Conservation (phyloP, 1,284 basidiomycete species). For the Ganoderma sp. region DNA sequence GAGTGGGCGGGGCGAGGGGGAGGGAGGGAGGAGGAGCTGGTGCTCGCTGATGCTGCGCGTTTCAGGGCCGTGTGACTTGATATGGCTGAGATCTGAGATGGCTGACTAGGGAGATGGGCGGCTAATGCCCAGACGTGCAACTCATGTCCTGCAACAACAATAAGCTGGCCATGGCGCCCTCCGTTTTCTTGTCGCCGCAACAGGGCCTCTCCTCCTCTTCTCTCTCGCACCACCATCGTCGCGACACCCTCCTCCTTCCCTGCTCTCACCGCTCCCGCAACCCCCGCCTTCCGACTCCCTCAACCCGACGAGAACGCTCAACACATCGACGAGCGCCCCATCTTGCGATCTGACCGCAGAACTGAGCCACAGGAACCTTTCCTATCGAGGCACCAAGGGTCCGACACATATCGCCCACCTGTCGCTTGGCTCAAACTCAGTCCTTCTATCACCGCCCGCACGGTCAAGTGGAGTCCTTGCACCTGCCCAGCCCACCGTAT, state of each 20-base stretch:
- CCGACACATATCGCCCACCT: not conserved
- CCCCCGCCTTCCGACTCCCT: not conserved
- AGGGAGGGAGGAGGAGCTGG: not conserved
- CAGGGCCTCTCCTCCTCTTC: conserved; percentile 13
- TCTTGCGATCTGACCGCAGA: conserved; percentile 11
- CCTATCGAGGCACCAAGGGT: conserved; percentile 17
- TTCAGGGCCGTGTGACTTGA: not conserved
- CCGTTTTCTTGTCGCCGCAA: conserved; percentile 19
- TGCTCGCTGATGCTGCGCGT: not conserved
- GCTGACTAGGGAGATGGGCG: not conserved
- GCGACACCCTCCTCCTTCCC: conserved; percentile 17
- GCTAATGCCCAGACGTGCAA: not conserved
- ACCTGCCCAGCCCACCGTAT: conserved; percentile 4
- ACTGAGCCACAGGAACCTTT: conserved; percentile 15
- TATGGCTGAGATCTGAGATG: conserved; percentile 8
- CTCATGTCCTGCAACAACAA: conserved; percentile 31
- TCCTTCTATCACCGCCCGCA: conserved; percentile 24
- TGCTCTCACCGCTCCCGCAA: not conserved
- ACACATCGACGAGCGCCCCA: not conserved
- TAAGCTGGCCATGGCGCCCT: conserved; percentile 28
- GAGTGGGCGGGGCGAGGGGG: not conserved
- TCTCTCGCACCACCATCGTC: conserved; percentile 28
- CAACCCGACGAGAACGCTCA: not conserved
- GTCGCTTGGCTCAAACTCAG: conserved; percentile 1
- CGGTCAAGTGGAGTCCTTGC: conserved; percentile 13